Evolutionary conservation across 306 rosid genomes (phyloP), one percentile per base, ranked within the genome.

Genomic region (Fagus sylvatica): DNA sequence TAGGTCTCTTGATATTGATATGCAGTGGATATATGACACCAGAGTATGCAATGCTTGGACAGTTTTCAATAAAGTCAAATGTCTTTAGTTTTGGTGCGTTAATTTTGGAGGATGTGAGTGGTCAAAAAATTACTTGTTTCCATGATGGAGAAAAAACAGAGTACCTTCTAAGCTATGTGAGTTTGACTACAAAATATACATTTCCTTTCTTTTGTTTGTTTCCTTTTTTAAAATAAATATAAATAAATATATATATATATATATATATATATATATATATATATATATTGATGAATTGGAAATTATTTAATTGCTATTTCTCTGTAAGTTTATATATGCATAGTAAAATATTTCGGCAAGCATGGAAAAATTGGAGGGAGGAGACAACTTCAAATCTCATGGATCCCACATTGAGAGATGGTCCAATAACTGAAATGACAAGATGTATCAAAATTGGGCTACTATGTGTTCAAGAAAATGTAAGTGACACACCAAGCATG

Each of bases 21-120:
- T 42, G 3, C 48, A 42, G 48, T 7, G 48, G 3, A 8, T 42
- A 42, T 42, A 42, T 42, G 48, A 60, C 85, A 41, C 81, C 72
- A 0, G 78, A 76, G 1, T 81, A 81, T 30, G 72, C 6, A 34
- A 0, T 5, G 0, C 42, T 2, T 28, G 85, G 81, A 0, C 28
- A 4, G 0, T 54, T 81, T 19, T 76, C 81, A 42, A 8, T 42
- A 8, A 42, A 42, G 3, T 42, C 11, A 42, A 11, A 42, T 8
- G 48, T 42, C 3, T 42, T 42, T 42, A 42, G 48, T 42, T 42
- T 0, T 0, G 48, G 48, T 42, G 12, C 9, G 12, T 3, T 42
- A 42, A 42, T 42, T 42, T 42, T 42, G 48, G 48, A 42, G 48
- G 48, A 6, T 42, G 6, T 42, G 48, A 42, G 48, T 42, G 48